phyloP scores from a whole-genome alignment of 2,329 filamentous ascomycete genomes.

The Aureobasidium sp. region DNA sequence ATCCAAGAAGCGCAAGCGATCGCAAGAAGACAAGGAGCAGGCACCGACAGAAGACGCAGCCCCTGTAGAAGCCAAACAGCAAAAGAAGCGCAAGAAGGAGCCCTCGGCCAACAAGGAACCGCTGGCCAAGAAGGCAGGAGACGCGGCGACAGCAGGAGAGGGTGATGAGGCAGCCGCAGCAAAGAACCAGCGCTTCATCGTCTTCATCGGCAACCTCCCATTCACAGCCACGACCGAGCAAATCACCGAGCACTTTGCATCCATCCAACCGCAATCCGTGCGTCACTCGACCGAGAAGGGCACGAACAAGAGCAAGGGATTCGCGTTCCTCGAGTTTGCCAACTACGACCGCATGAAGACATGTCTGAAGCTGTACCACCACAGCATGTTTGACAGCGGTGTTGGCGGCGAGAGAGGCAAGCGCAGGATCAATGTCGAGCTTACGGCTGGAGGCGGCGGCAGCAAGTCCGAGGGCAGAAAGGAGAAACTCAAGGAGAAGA shows the following conservation, averaged over 20 bases:
- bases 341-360: constrained; percentile 85
- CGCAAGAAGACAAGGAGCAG: constrained; percentile 17
- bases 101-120: constrained; percentile 4
- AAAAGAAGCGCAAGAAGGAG: constrained; percentile 12
- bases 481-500: constrained; percentile 76
- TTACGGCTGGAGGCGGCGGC: constrained; percentile 71
- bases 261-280: constrained; percentile 59
- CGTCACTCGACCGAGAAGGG: constrained; percentile 65
- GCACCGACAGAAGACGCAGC: constrained; percentile 8
- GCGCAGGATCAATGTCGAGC: constrained; percentile 82
- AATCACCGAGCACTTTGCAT: constrained; percentile 67
- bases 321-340: constrained; percentile 84
- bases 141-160: constrained; percentile 14
- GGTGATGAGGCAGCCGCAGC: constrained; percentile 14
- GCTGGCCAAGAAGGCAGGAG: constrained; percentile 1
- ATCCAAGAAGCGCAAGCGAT: constrained; percentile 21
- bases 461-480: constrained; percentile 66
- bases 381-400: constrained; percentile 60
- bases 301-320: constrained; percentile 59
- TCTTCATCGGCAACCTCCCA: constrained; percentile 84
- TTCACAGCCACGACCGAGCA: constrained; percentile 65
- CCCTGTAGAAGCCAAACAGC: constrained; percentile 6
- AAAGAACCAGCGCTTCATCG: constrained; percentile 57
- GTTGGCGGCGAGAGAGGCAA: constrained; percentile 39
- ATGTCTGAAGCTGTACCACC: constrained; percentile 83